phyloP scores from a whole-genome alignment of 1,284 basidiomycete species.

The Microstroma glucosiphilum region DNA sequence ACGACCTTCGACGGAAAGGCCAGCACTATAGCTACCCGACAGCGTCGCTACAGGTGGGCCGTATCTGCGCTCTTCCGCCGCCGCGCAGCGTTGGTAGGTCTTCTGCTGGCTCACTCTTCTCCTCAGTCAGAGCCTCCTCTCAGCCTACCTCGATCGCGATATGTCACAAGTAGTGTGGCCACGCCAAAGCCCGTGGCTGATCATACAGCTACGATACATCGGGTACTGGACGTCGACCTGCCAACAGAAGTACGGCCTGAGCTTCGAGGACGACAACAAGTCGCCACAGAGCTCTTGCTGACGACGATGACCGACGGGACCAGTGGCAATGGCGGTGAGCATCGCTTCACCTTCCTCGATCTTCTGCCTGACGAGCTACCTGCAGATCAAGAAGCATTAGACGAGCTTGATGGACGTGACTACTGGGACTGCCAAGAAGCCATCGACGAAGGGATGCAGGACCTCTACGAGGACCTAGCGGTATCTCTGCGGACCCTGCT shows the following conservation, averaged over 20 bases:
- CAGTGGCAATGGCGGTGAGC: background rate
- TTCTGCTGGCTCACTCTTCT: background rate
- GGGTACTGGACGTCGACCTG: background rate
- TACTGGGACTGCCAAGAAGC: slow-evolving; percentile 5
- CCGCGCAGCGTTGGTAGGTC: background rate
- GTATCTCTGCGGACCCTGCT: background rate
- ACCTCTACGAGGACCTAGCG: slow-evolving; percentile 5
- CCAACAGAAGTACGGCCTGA: background rate
- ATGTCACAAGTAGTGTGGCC: background rate
- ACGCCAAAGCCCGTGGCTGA: background rate
- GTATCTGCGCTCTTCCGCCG: background rate
- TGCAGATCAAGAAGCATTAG: background rate
- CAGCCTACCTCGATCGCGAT: background rate
- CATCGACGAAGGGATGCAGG: background rate
- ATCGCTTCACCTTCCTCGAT: background rate
- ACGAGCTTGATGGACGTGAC: background rate
- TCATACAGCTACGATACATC: background rate
- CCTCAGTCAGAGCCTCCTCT: background rate
- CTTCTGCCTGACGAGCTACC: background rate
- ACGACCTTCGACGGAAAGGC: too few species aligned
- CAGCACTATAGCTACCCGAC: background rate
- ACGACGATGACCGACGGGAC: background rate
- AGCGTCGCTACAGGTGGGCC: background rate
- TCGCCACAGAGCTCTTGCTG: slow-evolving; percentile 2
- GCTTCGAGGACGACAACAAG: background rate